Evolutionary conservation across 2,329 filamentous ascomycete genomes (phyloP), one percentile per base, ranked within the genome.

Genomic region (Fusarium torreyae): DNA sequence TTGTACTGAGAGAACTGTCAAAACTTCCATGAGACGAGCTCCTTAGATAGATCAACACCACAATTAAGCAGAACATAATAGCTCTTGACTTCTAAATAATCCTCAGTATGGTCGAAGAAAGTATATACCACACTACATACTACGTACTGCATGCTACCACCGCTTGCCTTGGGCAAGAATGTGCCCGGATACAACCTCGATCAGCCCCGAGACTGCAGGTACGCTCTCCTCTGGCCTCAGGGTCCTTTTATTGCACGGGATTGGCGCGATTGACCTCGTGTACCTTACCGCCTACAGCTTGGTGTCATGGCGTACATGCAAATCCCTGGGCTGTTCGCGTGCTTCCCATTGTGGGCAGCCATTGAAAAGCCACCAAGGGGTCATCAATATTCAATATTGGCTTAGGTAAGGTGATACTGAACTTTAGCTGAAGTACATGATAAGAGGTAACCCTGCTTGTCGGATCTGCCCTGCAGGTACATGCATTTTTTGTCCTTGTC

Each of bases 401-500:
- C 60, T 66, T 60, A 65, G 28, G 46, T 66, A 53, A 66, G 45
- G 22, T n/a, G n/a, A n/a, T 43, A 18, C 17, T 20, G 44, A 26
- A 33, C 24, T 66, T 42, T 59, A 57, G 48, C 34, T 63, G 18
- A 42, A 57, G 55, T 60, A 62, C 60, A 43, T 54, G 17, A 24
- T 31, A 11, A 31, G 20, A 70, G 42, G 69, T 60, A 67, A 67
- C 65, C 63, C 68, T 70, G 59, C 59, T 70, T 56, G 65, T 68
- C 66, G 63, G 66, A 69, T 70, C 61, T 66, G 64, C 73, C 73
- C 63, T 75, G 73, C 68, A 74, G 69, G 63, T 70, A 64, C 65
- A 50, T 68, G 55, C 58, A 39, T 51, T 53, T 55, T 50, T 56
- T 36, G 54, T 52, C 64, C 59, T 51, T 56, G 57, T 69, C 62